Percentiles rank a stretch among this genome's conserved stretches.
Conservation (phyloP, 2,329 filamentous ascomycete species). For the Penicillium hesseltinei region DNA sequence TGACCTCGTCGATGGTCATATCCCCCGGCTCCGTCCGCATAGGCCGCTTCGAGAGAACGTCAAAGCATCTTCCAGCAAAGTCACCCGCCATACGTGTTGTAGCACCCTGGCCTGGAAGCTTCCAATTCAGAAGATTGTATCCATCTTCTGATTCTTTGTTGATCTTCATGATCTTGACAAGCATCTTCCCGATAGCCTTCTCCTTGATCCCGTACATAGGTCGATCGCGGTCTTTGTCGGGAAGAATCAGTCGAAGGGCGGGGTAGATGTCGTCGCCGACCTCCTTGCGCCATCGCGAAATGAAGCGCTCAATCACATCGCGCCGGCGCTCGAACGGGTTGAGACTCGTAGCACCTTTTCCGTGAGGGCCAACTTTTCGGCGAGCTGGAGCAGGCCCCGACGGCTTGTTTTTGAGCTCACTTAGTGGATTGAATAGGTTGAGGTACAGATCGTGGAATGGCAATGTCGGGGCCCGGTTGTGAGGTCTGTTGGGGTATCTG, state of each 20-base stretch:
- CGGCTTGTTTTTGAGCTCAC: slow-evolving; percentile 73
- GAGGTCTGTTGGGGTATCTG: slow-evolving; percentile 78
- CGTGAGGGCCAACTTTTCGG: slow-evolving; percentile 60
- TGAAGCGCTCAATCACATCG: slow-evolving; percentile 81
- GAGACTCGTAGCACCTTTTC: slow-evolving; percentile 47
- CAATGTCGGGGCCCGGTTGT: slow-evolving; percentile 74
- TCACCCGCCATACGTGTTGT: slow-evolving; percentile 74
- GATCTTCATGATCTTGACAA: slow-evolving; percentile 92
- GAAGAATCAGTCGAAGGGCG: slow-evolving; percentile 83
- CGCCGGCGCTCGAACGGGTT: slow-evolving; percentile 75
- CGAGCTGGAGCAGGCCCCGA: slow-evolving; percentile 54
- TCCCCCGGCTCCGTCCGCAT: slow-evolving; percentile 70
- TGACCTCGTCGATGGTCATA: slow-evolving; percentile 87
- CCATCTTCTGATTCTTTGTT: slow-evolving; percentile 87
- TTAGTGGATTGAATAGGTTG: slow-evolving; percentile 76
- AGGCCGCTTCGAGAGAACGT: slow-evolving; percentile 79
- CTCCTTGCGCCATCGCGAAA: slow-evolving; percentile 79
- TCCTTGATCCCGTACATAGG: slow-evolving; percentile 95
- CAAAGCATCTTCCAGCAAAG: slow-evolving; percentile 84
- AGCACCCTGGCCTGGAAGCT: slow-evolving; percentile 69
- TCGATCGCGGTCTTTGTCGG: slow-evolving; percentile 87
- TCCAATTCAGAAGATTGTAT: slow-evolving; percentile 85
- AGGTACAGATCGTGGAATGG: slow-evolving; percentile 77
- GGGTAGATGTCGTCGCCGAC: slow-evolving; percentile 93
- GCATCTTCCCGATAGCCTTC: slow-evolving; percentile 79